phyloP scores from a whole-genome alignment of 2,329 filamentous ascomycete genomes.

The Ascochyta koolunga region DNA sequence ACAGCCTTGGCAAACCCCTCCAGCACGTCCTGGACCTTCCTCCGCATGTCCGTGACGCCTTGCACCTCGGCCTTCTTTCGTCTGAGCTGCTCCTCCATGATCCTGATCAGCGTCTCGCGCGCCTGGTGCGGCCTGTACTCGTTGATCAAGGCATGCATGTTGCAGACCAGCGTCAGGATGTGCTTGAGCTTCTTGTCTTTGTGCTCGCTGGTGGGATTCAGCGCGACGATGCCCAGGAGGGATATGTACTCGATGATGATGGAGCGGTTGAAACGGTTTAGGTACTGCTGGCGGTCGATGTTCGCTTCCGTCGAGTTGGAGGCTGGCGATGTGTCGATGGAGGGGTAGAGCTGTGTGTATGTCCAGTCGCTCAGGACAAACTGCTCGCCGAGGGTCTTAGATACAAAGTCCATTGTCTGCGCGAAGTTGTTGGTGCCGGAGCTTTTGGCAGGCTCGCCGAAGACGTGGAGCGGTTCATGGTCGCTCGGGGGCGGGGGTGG shows the following conservation, averaged over 20 bases:
- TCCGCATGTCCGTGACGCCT: slow-evolving; percentile 68
- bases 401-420: slow-evolving; percentile 34
- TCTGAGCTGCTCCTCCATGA: slow-evolving; percentile 86
- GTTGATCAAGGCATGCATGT: slow-evolving; percentile 92
- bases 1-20: slow-evolving; percentile 62
- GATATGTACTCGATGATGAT: slow-evolving; percentile 89
- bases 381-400: slow-evolving; percentile 32
- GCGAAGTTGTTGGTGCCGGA: slow-evolving; percentile 33
- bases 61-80: slow-evolving; percentile 74
- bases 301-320: slow-evolving; percentile 53
- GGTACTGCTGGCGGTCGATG: slow-evolving; percentile 62
- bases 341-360: slow-evolving; percentile 72
- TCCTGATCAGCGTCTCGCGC: slow-evolving; percentile 80
- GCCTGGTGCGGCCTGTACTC: slow-evolving; percentile 94
- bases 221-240: slow-evolving; percentile 72
- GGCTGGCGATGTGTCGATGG: slow-evolving; percentile 50
- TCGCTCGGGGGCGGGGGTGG: slow-evolving; percentile 76
- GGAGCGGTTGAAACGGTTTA: slow-evolving; percentile 81
- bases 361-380: slow-evolving; percentile 71
- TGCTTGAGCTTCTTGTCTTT: slow-evolving; percentile 77
- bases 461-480: slow-evolving; percentile 72
- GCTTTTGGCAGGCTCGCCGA: slow-evolving; percentile 67
- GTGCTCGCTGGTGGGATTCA: slow-evolving; percentile 67
- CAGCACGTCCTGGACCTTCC: slow-evolving; percentile 75
- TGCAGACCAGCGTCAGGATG: slow-evolving; percentile 81